Conservation (phyloP, 148 eudicot genomes). For the Cornus kousa region DNA sequence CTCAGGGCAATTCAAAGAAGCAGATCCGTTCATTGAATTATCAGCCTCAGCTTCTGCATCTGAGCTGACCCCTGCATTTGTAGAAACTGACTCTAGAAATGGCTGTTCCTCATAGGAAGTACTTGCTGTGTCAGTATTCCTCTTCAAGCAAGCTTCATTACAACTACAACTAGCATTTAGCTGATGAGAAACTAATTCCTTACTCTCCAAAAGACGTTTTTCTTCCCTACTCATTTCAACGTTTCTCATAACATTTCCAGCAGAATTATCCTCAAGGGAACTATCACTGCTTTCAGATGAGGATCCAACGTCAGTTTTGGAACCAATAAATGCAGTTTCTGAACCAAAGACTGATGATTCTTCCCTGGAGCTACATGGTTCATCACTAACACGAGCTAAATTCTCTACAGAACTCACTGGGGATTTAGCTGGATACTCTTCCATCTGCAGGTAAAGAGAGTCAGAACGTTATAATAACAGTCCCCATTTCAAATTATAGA, state of each 20-base stretch:
- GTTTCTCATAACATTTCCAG: constrained; percentile 7
- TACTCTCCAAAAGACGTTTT: constrained; percentile 31
- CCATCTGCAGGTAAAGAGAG: constrained; percentile 23
- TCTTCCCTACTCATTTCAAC: constrained; percentile 15
- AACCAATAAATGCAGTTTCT: constrained; percentile 21
- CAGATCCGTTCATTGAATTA: constrained; percentile 4
- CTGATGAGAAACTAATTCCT: constrained; percentile 26
- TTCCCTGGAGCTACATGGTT: constrained; percentile 20
- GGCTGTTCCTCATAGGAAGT: constrained; percentile 30
- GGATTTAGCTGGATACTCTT: constrained; percentile 32
- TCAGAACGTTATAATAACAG: not conserved
- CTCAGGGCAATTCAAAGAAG: constrained; percentile 16
- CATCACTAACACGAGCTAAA: constrained; percentile 5
- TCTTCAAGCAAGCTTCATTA: constrained; percentile 2
- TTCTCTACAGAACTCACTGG: constrained; percentile 30
- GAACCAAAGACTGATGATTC: constrained; percentile 11
- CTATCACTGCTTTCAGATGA: constrained; percentile 33
- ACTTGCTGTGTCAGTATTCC: constrained; percentile 25
- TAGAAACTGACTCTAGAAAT: constrained; percentile 21
- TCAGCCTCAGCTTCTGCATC: constrained; percentile 12
- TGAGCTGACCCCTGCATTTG: constrained; percentile 12
- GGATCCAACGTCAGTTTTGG: constrained; percentile 25
- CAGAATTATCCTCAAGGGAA: constrained; percentile 8
- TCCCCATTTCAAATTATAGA: not conserved
- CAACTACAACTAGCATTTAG: constrained; percentile 18